These are phyloP conservation scores for Axilococcus clingmanii DNA, from an alignment of 139 green algal species.

Conservation along the genomic window DNA sequence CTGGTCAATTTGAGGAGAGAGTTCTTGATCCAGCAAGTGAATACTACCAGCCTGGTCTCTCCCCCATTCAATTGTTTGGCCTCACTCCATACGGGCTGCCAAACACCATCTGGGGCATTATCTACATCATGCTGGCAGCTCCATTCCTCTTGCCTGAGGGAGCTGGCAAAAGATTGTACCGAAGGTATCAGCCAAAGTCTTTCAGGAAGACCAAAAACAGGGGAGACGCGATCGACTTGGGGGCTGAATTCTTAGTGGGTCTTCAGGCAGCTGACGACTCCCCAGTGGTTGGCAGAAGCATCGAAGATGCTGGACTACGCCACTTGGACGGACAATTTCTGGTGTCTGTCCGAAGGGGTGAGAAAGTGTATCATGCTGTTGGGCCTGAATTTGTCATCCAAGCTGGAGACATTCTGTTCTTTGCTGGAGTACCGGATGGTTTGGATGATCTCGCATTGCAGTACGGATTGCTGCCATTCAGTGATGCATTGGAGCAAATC, in stretches of 20 bases:
- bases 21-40: constrained; percentile 18
- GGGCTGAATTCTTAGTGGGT: constrained; percentile 22
- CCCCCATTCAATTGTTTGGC: constrained; percentile 20
- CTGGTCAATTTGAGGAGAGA: constrained; percentile 21
- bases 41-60: constrained; percentile 22
- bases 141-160: constrained; percentile 23
- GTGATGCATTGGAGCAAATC: constrained; percentile 18
- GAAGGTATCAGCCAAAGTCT: neutral
- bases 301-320: constrained; percentile 23
- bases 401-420: constrained; percentile 25
- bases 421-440: constrained; percentile 26
- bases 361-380: constrained; percentile 25
- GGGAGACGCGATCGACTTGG: neutral
- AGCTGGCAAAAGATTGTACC: constrained; percentile 14
- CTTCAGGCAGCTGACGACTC: constrained; percentile 33
- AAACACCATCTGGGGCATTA: constrained; percentile 25
- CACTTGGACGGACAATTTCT: constrained; percentile 23
- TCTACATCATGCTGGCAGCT: constrained; percentile 25
- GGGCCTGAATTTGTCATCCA: constrained; percentile 25
- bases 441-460: constrained; percentile 8
- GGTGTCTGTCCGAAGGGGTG: constrained; percentile 13
- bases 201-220: neutral
- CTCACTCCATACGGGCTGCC: constrained; percentile 21
- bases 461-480: constrained; percentile 19
- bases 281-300: constrained; percentile 19